Base-by-base conservation (phyloP, 495 filamentous ascomycete species). In the Trichoderma reesei region DNA sequence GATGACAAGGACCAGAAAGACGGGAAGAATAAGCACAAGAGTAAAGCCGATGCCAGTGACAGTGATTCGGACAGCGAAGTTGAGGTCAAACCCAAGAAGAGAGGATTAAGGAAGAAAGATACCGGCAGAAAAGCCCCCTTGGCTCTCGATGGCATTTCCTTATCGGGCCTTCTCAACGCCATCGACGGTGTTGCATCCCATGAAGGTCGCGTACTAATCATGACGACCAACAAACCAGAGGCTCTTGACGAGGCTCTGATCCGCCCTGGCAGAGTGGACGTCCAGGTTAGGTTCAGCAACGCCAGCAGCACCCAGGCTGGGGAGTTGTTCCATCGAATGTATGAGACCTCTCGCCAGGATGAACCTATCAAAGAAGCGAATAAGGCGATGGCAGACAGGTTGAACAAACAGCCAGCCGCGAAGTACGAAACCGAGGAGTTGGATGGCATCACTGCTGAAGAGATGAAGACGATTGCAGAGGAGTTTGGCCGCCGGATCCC, bases 181-280 rank as follows among this genome's bases (percentile, higher is more conserved):
- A 88, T 95, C 65, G 90, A 95, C 68, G 90, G 90, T 36, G 90
- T 92, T 0, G 87, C 88, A 7, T 87, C 86, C 2, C 87, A 91
- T 63, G 90, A 93, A 74, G 90, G 90, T 34, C 82, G 88, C 36
- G 82, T 93, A 9, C 80, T 94, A 8, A 84, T 94, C 74, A 91
- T 94, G 86, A 94, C 90, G 0, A 92, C 88, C 31, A 95, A 95
- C 72, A 81, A 86, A 63, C 86, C 86, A 1, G 87, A 92, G 66
- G 78, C 81, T 18, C 79, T 95, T 3, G 90, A 94, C 71, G 76
- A 83, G 3, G 90, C 90, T 1, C 79, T 95, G 13, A 85, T 90
- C 64, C 83, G 90, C 1, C 88, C 89, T 0, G 90, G 89, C 2
- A 81, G 90, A 3, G 83, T 92, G 5, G 90, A 95, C 68, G 78